Conservation (phyloP, 1,284 basidiomycete species). For the Coniophora puteana region DNA sequence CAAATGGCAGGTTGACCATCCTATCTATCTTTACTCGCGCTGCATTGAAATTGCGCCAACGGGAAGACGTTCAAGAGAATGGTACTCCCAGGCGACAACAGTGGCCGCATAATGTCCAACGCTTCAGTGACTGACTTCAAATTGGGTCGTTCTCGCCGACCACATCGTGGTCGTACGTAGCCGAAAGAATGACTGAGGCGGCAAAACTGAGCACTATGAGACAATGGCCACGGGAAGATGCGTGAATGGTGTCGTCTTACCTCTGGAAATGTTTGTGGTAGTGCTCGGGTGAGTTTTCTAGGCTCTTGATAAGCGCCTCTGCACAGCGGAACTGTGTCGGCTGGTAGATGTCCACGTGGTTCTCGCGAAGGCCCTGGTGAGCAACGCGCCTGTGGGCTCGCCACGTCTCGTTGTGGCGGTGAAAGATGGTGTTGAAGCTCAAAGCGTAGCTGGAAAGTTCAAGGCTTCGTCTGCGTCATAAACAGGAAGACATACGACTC, state of each 20-base stretch:
- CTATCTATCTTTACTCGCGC: no score
- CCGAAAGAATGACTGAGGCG: background rate
- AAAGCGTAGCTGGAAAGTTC: no score
- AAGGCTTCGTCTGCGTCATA: no score
- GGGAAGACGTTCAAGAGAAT: no score
- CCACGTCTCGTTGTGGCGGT: slow-evolving; percentile 29
- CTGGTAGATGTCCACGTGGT: slow-evolving; percentile 19
- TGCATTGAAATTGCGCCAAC: no score
- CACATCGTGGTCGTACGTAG: background rate
- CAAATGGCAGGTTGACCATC: no score
- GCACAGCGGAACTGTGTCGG: slow-evolving; percentile 27
- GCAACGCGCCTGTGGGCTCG: slow-evolving; percentile 28
- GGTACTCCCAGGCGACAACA: no score
- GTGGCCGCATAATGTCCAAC: no score
- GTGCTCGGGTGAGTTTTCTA: slow-evolving; percentile 20
- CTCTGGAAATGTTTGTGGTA: slow-evolving; percentile 28
- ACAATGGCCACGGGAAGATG: no score
- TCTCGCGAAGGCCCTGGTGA: slow-evolving; percentile 26
- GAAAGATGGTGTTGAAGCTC: no score
- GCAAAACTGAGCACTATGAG: slow-evolving; percentile 4
- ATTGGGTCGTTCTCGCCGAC: background rate
- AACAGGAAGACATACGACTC: background rate
- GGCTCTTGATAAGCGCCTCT: slow-evolving; percentile 19
- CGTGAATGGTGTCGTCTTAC: no score
- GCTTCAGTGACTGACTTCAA: no score